A percentile compares a stretch with the other conserved stretches of the same genome.
Conservation (phyloP, 306 rosid species). For the Dryas drummondii region DNA sequence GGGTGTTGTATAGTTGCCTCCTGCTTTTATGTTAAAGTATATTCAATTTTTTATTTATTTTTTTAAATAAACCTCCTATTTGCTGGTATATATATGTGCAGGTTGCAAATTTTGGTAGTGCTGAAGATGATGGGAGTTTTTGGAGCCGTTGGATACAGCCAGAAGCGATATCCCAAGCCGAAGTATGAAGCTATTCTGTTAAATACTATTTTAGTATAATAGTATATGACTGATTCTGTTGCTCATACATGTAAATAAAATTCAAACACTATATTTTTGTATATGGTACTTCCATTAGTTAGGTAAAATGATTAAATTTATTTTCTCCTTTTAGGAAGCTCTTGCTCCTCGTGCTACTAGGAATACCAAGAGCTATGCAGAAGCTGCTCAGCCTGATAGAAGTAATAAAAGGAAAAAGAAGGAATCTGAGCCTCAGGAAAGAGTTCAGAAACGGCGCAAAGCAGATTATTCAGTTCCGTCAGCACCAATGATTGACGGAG, state of each 20-base stretch:
- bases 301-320: not conserved
- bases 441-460: constrained; percentile 79
- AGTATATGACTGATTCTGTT: not conserved
- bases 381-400: constrained; percentile 69
- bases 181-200: constrained; percentile 52
- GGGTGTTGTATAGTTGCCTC: constrained; percentile 4
- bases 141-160: constrained; percentile 99
- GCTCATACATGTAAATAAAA: not conserved
- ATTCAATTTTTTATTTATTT: not conserved
- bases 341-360: constrained; percentile 94
- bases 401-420: constrained; percentile 87
- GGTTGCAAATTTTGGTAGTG: constrained; percentile 92
- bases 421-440: constrained; percentile 75
- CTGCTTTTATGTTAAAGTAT: not conserved
- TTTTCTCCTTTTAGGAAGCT: constrained; percentile 56
- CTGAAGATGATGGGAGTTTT: constrained; percentile 95
- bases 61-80: not conserved
- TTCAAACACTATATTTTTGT: not conserved
- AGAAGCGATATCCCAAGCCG: constrained; percentile 78
- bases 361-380: constrained; percentile 89
- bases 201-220: not conserved
- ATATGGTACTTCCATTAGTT: constrained; percentile 11
- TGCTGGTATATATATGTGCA: constrained; percentile 26
- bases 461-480: constrained; percentile 63
- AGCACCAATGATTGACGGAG: constrained; percentile 87